Base-by-base conservation (phyloP, 345 rosid species). In the Anastatica hierochuntica region DNA sequence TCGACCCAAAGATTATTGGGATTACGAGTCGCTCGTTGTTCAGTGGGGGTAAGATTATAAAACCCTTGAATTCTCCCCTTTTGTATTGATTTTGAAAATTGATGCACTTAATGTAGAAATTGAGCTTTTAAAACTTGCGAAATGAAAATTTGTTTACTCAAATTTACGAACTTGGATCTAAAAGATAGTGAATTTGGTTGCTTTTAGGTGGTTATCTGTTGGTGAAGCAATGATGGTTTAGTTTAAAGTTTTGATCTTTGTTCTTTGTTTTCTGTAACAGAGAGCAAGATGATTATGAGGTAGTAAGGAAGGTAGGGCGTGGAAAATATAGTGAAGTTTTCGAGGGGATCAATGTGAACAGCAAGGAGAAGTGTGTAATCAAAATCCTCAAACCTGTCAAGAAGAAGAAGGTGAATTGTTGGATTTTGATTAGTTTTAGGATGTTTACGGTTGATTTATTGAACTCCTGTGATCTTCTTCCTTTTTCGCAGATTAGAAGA, bases 1-100 rank as follows among this genome's bases (percentile, higher is more conserved):
- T 20, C 83, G 95, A 10, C 85, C 97, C 21, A 88, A 88, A 74
- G 98, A 90, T 17, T 90, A 90, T 40, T 90, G 95, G 95, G 96
- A 90, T 74, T 85, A 85, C 58, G 88, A 85, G 63, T 78, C 87
- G 16, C 81, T 80, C 23, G 73, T 67, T 39, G 87, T 80, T 67
- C 85, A 78, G 40, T 83, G 98, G 95, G 95, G 96, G 96, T 84
- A 69, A 72, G 48, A 29, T 40, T 40, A 8, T 16, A 8, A 16
- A 33, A 40, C 56, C 49, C 55, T 53, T 29, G 14, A 29, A 44
- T 19, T 29, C 2, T 20, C 27, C 18, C 17, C 41, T 21, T 55
- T 36, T 54, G 6, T 31, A 27, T 27, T 17, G 9, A 8, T 8
- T 14, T n/a, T 26, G 38, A 30, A 7, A 18, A n/a, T 26, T 37